phyloP scores from a whole-genome alignment of 2,329 filamentous ascomycete genomes.

The Fusarium gaditjirri region DNA sequence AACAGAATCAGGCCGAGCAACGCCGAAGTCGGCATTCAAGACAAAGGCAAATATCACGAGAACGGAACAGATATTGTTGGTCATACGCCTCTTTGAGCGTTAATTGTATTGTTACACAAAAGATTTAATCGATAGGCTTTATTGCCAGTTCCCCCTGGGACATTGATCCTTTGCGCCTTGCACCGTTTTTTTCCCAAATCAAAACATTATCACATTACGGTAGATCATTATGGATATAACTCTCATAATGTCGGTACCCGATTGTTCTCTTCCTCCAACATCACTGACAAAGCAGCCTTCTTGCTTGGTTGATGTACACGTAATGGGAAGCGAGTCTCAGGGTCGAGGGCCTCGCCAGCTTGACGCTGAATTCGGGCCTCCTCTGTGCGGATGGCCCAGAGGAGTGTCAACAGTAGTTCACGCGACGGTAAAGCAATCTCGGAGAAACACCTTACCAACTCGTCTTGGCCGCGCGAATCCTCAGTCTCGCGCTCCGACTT shows the following conservation, averaged over 20 bases:
- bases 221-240: constrained; percentile 33
- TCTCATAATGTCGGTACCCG: constrained; percentile 25
- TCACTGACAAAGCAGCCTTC: constrained; percentile 37
- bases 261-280: constrained; percentile 37
- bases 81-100: constrained; percentile 35
- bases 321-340: constrained; percentile 38
- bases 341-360: constrained; percentile 36
- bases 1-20: rapidly evolving
- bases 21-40: not conserved
- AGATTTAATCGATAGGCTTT: constrained; percentile 23
- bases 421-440: constrained; percentile 56
- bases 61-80: not conserved
- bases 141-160: constrained; percentile 31
- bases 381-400: constrained; percentile 59
- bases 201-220: constrained; percentile 32
- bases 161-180: constrained; percentile 37
- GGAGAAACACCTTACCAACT: constrained; percentile 52
- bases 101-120: constrained; percentile 42
- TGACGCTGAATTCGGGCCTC: constrained; percentile 49
- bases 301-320: constrained; percentile 37
- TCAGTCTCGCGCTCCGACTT: constrained; percentile 47
- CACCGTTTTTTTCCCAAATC: constrained; percentile 13
- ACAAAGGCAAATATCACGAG: not conserved
- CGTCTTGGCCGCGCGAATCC: constrained; percentile 52
- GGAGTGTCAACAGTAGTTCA: constrained; percentile 60